Conservation (phyloP, 2,329 filamentous ascomycete genomes). For the Diaporthe aspalathi region DNA sequence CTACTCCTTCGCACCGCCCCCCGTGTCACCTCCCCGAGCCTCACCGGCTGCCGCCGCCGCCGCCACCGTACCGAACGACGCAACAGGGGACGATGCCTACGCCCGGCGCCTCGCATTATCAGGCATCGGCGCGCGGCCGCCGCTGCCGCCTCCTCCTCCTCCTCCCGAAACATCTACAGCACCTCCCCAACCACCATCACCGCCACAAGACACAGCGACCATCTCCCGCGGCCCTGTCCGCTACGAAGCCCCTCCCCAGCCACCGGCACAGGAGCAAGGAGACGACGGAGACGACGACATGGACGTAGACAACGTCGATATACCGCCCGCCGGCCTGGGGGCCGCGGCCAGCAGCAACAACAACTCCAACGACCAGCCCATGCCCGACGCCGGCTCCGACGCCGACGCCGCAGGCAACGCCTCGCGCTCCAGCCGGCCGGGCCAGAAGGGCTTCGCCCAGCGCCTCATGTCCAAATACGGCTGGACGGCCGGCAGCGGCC, state of each 20-base stretch:
- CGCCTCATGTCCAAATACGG: conserved; percentile 94
- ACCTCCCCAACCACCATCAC: conserved; percentile 53
- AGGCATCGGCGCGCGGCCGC: conserved; percentile 51
- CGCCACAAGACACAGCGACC: conserved; percentile 60
- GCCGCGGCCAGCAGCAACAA: conserved; percentile 49
- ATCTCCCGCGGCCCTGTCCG: conserved; percentile 84
- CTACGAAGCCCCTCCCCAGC: conserved; percentile 67
- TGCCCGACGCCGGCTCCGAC: conserved; percentile 43
- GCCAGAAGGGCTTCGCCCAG: conserved; percentile 86
- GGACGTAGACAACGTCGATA: conserved; percentile 34
- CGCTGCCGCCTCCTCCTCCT: conserved; percentile 47
- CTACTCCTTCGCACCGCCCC: conserved; percentile 68
- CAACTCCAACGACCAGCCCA: conserved; percentile 52
- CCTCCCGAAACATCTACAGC: conserved; percentile 46
- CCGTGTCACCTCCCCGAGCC: conserved; percentile 57
- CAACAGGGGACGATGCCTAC: conserved; percentile 77
- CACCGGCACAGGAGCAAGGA: conserved; percentile 57
- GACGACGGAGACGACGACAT: conserved; percentile 47
- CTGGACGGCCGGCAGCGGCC: conserved; percentile 87
- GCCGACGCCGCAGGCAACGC: no score
- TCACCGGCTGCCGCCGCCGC: conserved; percentile 56
- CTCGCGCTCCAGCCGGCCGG: conserved; percentile 74
- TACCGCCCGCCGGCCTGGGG: conserved; percentile 67
- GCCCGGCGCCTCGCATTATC: conserved; percentile 70
- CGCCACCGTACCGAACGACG: conserved; percentile 63